Conservation (phyloP, 2,329 filamentous ascomycete species). For the Colletotrichum sp. region DNA sequence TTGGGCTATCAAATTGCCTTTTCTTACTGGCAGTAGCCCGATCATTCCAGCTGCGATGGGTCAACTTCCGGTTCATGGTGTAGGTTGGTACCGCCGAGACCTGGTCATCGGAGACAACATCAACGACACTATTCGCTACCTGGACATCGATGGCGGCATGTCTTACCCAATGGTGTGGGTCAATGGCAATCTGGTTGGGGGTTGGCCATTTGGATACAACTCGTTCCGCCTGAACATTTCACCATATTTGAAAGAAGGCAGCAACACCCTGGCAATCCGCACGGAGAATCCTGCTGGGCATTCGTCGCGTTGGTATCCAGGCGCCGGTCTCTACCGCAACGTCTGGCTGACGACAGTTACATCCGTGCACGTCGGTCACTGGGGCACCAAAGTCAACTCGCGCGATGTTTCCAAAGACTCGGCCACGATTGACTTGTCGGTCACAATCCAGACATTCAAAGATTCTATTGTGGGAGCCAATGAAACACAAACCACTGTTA, state of each 20-base stretch:
- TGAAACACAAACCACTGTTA: not conserved
- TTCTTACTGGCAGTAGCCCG: slow-evolving; percentile 37
- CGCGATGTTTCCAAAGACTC: not conserved
- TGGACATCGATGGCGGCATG: not conserved
- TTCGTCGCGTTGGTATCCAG: slow-evolving; percentile 57
- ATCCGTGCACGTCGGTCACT: slow-evolving; percentile 28
- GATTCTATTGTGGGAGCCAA: not conserved
- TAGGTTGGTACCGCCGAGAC: slow-evolving; percentile 56
- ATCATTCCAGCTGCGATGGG: slow-evolving; percentile 29
- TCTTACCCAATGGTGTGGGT: slow-evolving; percentile 25
- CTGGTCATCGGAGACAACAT: slow-evolving; percentile 47
- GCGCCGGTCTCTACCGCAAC: slow-evolving; percentile 57
- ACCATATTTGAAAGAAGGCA: slow-evolving; percentile 37
- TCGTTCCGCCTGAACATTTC: slow-evolving; percentile 57
- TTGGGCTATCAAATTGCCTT: slow-evolving; percentile 51
- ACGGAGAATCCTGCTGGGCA: slow-evolving; percentile 52
- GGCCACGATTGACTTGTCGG: not conserved
- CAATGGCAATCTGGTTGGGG: slow-evolving; percentile 52
- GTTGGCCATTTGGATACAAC: slow-evolving; percentile 56
- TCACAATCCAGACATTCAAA: not conserved
- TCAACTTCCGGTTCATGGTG: slow-evolving; percentile 53
- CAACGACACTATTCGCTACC: not conserved
- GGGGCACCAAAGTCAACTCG: not conserved
- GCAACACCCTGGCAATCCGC: slow-evolving; percentile 53
- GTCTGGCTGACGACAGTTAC: slow-evolving; percentile 58